phyloP scores from a whole-genome alignment of 2,329 filamentous ascomycete genomes.

The Monosporascus sp. region DNA sequence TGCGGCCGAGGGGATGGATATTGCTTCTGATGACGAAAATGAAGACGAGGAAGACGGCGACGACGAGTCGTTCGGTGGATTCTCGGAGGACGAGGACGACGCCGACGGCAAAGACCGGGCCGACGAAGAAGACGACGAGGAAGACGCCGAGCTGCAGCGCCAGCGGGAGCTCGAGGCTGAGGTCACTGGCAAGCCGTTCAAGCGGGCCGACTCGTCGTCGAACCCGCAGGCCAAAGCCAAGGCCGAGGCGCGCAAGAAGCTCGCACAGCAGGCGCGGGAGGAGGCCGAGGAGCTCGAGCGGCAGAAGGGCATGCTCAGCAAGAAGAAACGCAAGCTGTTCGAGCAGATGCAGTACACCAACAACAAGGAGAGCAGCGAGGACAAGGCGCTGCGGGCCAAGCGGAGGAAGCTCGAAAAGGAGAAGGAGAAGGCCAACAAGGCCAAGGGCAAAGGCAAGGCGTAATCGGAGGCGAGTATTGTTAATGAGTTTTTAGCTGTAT shows the following conservation, averaged over 20 bases:
- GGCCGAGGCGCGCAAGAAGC: constrained; percentile 65
- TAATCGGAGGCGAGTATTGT: constrained; percentile 3
- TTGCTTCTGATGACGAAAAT: constrained; percentile 42
- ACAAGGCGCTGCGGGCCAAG: constrained; percentile 82
- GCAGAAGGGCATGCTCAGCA: constrained; percentile 96
- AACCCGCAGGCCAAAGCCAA: constrained; percentile 58
- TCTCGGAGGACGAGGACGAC: constrained; percentile 45
- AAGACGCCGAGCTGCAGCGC: constrained; percentile 64
- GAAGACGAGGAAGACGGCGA: constrained; percentile 41
- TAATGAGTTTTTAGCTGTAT: too few species aligned
- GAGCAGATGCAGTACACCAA: constrained; percentile 98
- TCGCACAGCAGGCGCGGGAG: constrained; percentile 64
- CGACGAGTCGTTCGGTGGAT: constrained; percentile 42
- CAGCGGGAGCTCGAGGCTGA: constrained; percentile 93
- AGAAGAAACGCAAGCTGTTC: constrained; percentile 94
- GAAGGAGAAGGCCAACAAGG: constrained; percentile 33
- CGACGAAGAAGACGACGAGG: constrained; percentile 37
- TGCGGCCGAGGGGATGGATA: constrained; percentile 44
- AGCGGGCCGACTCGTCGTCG: constrained; percentile 36
- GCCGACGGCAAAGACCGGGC: constrained; percentile 32
- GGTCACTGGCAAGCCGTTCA: constrained; percentile 63
- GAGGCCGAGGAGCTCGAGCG: constrained; percentile 87
- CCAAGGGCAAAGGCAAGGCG: constrained; percentile 31
- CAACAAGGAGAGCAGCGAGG: constrained; percentile 86
- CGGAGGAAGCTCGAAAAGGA: constrained; percentile 78